A percentile compares a stretch with the other conserved stretches of the same genome.
Conservation (phyloP, 352 stramenopile species). For the Phytopythium boreale region DNA sequence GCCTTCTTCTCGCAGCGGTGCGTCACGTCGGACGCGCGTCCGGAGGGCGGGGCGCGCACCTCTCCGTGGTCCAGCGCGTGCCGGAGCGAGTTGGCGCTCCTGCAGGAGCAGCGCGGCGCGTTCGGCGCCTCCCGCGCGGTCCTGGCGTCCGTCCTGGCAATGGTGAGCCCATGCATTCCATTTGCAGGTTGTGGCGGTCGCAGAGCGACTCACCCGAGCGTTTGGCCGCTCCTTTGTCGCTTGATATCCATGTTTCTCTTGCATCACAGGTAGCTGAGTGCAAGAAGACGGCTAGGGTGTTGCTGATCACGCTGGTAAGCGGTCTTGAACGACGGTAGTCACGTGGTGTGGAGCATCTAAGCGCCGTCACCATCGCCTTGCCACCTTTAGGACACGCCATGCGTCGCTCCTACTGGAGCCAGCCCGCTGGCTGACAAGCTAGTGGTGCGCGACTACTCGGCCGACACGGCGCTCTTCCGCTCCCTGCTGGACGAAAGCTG, state of each 20-base stretch:
- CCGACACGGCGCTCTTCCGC: slow-evolving; percentile 23
- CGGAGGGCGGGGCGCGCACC: slow-evolving; percentile 4
- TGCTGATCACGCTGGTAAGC: slow-evolving; percentile 36
- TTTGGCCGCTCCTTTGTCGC: background rate
- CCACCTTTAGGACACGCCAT: background rate
- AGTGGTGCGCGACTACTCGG: slow-evolving; percentile 38
- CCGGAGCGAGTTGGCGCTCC: slow-evolving; percentile 52
- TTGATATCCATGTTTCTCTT: background rate
- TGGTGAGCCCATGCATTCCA: slow-evolving; percentile 12
- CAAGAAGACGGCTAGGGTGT: slow-evolving; percentile 26
- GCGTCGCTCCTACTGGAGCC: background rate
- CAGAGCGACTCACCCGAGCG: background rate
- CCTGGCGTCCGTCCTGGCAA: slow-evolving; percentile 41
- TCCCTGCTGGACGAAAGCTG: slow-evolving; percentile 1
- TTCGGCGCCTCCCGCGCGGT: slow-evolving; percentile 50
- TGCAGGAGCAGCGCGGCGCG: slow-evolving; percentile 62
- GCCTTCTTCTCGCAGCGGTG: slow-evolving; percentile 64
- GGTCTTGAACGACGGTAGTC: no score
- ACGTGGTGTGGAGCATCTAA: background rate
- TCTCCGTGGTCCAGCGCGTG: slow-evolving; percentile 19
- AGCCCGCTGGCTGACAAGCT: slow-evolving; percentile 26
- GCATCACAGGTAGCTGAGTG: slow-evolving; percentile 7
- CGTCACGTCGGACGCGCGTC: slow-evolving; percentile 45
- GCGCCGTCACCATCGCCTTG: no score
- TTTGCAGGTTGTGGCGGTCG: background rate